Base-by-base conservation (phyloP, 202 grass and related monocot genomes). In the Brachypodium distachyon region DNA sequence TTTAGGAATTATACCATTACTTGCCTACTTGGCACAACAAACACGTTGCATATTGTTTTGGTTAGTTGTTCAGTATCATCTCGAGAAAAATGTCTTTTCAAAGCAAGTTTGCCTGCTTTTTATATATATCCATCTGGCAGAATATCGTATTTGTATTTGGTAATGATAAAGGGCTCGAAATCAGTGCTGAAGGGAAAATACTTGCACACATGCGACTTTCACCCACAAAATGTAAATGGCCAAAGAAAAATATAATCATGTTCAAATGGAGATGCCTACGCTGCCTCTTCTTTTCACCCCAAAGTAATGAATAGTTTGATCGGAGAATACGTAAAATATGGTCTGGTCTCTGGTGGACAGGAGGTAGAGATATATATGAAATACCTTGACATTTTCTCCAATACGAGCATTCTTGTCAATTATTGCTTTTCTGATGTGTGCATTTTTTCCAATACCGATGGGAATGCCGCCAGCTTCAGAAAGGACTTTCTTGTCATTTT, bases 361-460 rank as follows among this genome's bases (percentile, higher is more conserved):
- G 34, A 87, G 50, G 23, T 52, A 58, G 10, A 64, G 27, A 74
- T 74, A 22, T 31, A 58, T 78, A 69, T 70, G 26, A 69, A 54
- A 41, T 83, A 99, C 92, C 82, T 93, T 85, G 54, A 99, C 96
- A 87, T 96, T 90, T 38, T 99, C 96, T 61, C 96, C 96, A 50
- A 99, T 96, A 22, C 92, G 92, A 77, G 96, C 92, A 83, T 99
- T 99, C 83, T 99, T 99, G 77, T 99, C 96, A 1, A 99, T 99
- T 49, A 99, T 99, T 66, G 92, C 96, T 88, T 89, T 87, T 80
- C 77, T 96, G 13, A 99, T 83, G 47, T 99, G 96, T 37, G 92
- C 65, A 71, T 96, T 91, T 73, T 84, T 93, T 78, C 96, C 96
- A 47, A 99, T 99, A 56, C 96, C 96, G 48, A 99, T 99, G 23